Percentiles rank a stretch among this genome's conserved stretches.
These are phyloP conservation scores for Colletotrichum eleusines DNA, from an alignment of 2,329 filamentous ascomycete genomes.

Conservation along the genomic window DNA sequence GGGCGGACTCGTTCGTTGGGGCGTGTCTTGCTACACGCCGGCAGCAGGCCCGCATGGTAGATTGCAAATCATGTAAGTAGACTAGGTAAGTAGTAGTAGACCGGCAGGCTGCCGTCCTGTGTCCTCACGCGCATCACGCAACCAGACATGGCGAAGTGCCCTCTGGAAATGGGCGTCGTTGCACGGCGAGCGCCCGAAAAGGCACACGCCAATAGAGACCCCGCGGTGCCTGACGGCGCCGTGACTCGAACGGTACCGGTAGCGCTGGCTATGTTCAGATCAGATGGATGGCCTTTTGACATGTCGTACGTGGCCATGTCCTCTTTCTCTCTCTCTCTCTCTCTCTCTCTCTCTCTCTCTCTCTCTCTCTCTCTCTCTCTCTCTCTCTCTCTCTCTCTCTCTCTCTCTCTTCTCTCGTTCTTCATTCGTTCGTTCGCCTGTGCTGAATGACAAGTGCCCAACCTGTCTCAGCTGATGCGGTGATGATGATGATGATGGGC, in stretches of 20 bases:
- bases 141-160: neutral
- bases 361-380: no score
- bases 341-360: no score
- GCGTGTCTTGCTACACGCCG: neutral
- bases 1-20: neutral
- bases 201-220: conserved; percentile 27
- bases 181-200: conserved; percentile 24
- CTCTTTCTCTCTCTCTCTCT: no score
- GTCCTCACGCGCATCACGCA: neutral
- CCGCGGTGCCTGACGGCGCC: conserved; percentile 25
- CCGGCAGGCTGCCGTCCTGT: neutral
- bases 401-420: no score
- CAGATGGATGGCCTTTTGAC: neutral
- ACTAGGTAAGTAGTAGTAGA: no score
- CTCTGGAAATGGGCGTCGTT: neutral
- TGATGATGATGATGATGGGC: neutral
- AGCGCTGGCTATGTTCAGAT: no score
- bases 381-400: no score
- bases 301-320: neutral
- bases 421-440: neutral
- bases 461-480: conserved; percentile 11
- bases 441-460: conserved; percentile 4
- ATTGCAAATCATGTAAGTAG: no score
- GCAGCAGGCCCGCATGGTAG: neutral
- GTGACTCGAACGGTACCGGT: neutral